phyloP scores from a whole-genome alignment of 345 rosid species.

The Rubroshorea leprosula region DNA sequence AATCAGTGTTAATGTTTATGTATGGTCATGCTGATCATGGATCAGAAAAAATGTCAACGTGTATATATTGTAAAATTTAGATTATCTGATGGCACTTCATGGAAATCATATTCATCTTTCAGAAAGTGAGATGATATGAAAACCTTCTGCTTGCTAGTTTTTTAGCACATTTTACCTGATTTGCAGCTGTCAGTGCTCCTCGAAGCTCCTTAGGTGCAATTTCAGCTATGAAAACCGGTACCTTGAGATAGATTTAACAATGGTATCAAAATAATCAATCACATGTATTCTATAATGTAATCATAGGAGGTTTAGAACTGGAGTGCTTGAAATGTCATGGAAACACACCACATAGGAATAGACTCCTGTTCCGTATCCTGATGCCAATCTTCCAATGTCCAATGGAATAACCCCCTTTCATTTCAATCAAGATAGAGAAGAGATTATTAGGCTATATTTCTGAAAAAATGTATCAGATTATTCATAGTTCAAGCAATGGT shows the following conservation, averaged over 20 bases:
- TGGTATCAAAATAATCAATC: background rate
- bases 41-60: no score
- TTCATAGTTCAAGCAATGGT: conserved; percentile 7
- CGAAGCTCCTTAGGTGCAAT: conserved; percentile 77
- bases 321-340: background rate
- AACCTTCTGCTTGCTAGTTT: conserved; percentile 1
- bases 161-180: conserved; percentile 51
- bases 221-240: conserved; percentile 85
- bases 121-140: background rate
- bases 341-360: conserved; percentile 70
- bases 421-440: conserved; percentile 1
- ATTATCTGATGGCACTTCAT: background rate
- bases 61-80: no score
- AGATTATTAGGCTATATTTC: conserved; percentile 2
- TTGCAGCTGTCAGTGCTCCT: conserved; percentile 60
- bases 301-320: background rate
- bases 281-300: background rate
- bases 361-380: conserved; percentile 90
- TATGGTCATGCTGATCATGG: no score
- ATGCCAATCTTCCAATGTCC: conserved; percentile 75
- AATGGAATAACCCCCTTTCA: conserved; percentile 53
- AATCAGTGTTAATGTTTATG: no score
- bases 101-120: background rate
- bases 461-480: conserved; percentile 2
- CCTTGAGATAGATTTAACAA: conserved; percentile 32